Conservation (phyloP, 148 eudicot species). For the Fagopyrum tataricum region DNA sequence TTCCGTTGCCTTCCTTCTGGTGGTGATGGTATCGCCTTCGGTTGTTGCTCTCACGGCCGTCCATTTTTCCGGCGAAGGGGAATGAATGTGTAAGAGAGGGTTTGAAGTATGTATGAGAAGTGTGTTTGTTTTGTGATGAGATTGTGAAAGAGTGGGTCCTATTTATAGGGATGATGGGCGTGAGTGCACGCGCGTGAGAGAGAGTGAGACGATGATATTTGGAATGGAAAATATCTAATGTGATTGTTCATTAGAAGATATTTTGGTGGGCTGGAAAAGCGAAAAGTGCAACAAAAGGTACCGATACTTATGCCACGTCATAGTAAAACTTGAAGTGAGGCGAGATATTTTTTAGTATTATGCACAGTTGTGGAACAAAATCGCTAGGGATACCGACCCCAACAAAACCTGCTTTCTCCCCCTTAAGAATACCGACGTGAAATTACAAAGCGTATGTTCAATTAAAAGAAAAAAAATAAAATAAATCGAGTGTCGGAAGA, state of each 20-base stretch:
- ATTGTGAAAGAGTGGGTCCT: neutral
- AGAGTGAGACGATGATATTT: neutral
- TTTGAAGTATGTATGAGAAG: neutral
- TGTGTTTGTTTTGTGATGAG: neutral
- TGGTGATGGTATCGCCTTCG: neutral
- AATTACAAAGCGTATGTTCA: no score
- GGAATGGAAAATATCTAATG: conserved; percentile 9
- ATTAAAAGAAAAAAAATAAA: no score
- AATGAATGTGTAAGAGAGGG: neutral
- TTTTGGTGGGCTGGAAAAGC: neutral
- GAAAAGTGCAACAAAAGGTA: neutral
- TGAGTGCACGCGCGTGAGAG: neutral
- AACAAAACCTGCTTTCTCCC: no score
- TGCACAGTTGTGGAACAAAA: no score
- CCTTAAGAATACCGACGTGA: no score
- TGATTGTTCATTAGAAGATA: neutral
- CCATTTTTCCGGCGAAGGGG: neutral
- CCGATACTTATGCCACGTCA: neutral
- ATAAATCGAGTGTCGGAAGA: no score
- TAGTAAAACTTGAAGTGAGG: neutral
- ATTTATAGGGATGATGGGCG: neutral
- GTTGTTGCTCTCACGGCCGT: conserved; percentile 5
- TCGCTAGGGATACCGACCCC: no score
- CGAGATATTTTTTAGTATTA: neutral
- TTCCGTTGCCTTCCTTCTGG: neutral